These are phyloP conservation scores for Auriscalpium vulgare DNA, from an alignment of 768 basidiomycete species.

Conservation along the genomic window DNA sequence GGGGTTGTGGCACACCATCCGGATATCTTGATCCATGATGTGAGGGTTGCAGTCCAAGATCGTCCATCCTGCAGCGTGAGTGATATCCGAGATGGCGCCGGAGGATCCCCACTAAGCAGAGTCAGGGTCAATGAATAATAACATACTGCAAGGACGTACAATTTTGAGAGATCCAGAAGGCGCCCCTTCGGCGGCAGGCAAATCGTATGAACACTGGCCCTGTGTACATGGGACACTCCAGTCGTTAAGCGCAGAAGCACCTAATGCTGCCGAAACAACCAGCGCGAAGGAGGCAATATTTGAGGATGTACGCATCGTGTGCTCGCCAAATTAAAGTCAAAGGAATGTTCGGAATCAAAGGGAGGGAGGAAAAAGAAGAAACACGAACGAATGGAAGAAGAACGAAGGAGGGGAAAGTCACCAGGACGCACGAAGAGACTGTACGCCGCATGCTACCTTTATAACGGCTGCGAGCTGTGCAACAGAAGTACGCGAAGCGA, in stretches of 20 bases:
- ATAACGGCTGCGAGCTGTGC: too few relatives aligned
- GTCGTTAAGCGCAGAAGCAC: neutral
- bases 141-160: constrained; percentile 1
- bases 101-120: constrained; percentile 3
- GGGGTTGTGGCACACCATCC: neutral
- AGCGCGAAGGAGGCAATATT: too few relatives aligned
- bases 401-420: neutral
- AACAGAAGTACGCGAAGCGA: too few relatives aligned
- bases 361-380: neutral
- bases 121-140: neutral
- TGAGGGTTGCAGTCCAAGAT: constrained; percentile 3
- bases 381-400: neutral
- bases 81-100: constrained; percentile 9
- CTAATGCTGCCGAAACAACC: neutral
- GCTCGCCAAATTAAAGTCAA: neutral
- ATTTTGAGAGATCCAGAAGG: constrained; percentile 1
- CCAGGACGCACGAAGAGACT: neutral
- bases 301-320: too few relatives aligned
- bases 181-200: neutral
- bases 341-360: neutral
- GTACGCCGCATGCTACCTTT: too few relatives aligned
- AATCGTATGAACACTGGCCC: constrained; percentile 4
- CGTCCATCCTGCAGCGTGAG: neutral
- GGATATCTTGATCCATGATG: neutral
- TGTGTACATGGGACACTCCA: constrained; percentile 5